Evolutionary conservation across 768 basidiomycete genomes (phyloP).

Genomic region (Floccularia luteovirens): DNA sequence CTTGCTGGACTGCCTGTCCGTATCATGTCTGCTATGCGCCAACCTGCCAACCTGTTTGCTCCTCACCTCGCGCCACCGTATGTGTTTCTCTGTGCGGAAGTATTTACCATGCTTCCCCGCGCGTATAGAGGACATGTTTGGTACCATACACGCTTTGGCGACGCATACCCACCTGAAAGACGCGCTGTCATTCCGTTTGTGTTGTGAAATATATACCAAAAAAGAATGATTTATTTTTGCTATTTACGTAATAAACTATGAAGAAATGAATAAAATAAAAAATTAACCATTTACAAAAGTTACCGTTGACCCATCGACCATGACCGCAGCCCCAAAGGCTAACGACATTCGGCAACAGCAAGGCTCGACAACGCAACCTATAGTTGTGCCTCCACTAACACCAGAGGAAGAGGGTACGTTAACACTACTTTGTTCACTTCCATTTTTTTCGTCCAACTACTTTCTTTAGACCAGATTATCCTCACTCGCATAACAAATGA

Average conservation of each 20-base stretch:
- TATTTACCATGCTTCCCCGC: constrained; percentile 75
- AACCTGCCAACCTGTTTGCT: constrained; percentile 24
- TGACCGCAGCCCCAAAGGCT: too few relatives aligned
- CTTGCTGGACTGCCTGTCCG: constrained; percentile 4
- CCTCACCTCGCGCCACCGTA: constrained; percentile 62
- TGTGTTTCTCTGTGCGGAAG: constrained; percentile 69
- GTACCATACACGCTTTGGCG: constrained; percentile 73
- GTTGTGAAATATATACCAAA: too few relatives aligned
- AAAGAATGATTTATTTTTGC: too few relatives aligned
- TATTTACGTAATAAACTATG: too few relatives aligned
- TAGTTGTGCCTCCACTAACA: constrained; percentile 37
- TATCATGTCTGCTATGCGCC: constrained; percentile 8
- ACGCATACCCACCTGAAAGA: constrained; percentile 69
- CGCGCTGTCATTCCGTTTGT: constrained; percentile 78
- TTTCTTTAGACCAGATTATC: constrained; percentile 62
- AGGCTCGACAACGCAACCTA: constrained; percentile 16
- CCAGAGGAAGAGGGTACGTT: constrained; percentile 56
- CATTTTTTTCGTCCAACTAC: constrained; percentile 17
- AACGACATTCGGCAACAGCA: too few relatives aligned
- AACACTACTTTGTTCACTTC: not conserved
- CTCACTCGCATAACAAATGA: constrained; percentile 78
- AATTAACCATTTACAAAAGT: too few relatives aligned
- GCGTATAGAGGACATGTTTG: constrained; percentile 79
- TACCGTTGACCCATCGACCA: too few relatives aligned
- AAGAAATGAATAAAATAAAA: too few relatives aligned